Evolutionary conservation across 208 protist genomes (phyloP).

Genomic region (Leishmania gerbilli): DNA sequence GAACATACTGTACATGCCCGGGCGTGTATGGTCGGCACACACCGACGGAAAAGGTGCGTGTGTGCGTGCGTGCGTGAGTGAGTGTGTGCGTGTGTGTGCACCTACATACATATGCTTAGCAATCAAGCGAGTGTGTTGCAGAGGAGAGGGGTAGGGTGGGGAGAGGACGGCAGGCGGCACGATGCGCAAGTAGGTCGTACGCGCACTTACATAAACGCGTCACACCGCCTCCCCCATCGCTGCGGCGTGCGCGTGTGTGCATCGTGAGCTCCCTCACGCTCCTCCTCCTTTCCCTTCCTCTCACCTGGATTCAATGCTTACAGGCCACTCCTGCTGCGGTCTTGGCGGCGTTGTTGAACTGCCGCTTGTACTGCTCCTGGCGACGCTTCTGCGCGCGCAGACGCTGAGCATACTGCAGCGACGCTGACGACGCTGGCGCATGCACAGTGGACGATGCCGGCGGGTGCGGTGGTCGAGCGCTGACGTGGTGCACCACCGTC

Average conservation of each 20-base stretch:
- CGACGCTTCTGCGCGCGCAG: slow-evolving; percentile 24
- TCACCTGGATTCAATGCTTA: not conserved
- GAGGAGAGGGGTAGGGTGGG: not conserved
- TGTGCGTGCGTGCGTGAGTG: not conserved
- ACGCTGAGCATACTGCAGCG: slow-evolving; percentile 11
- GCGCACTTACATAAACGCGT: not conserved
- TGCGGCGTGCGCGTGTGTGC: not conserved
- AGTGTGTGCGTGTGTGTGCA: not conserved
- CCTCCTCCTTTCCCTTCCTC: not conserved
- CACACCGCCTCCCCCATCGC: not conserved
- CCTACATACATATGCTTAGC: not conserved
- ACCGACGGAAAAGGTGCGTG: too few relatives aligned
- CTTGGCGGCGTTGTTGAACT: slow-evolving; percentile 1
- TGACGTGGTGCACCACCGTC: not conserved
- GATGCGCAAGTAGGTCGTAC: not conserved
- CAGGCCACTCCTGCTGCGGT: not conserved
- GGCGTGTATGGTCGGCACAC: too few relatives aligned
- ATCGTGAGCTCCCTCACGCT: not conserved
- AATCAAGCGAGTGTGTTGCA: not conserved
- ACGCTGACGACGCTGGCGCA: not conserved
- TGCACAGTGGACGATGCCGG: not conserved
- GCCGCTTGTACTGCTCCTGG: slow-evolving; percentile 20
- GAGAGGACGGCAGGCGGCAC: not conserved
- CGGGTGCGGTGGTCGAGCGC: not conserved
- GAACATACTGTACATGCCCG: too few relatives aligned